Percentiles rank a stretch among this genome's conserved stretches.
Conservation (phyloP, 169 alveolate species). For the Plasmodium cynomolgi region DNA sequence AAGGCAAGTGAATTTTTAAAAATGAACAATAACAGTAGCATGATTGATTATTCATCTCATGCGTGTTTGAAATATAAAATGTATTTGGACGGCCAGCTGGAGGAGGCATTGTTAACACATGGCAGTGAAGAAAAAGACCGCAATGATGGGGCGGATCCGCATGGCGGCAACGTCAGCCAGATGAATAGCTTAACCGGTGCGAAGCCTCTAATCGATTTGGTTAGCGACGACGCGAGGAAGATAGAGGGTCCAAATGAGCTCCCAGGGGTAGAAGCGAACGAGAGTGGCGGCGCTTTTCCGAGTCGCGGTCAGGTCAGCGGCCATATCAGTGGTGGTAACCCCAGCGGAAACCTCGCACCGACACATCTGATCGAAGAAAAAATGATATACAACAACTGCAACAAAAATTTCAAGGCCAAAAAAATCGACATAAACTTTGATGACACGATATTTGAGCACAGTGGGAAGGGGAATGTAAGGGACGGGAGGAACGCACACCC, state of each 20-base stretch:
- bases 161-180: not conserved
- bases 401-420: constrained; percentile 73
- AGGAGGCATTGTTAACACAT: constrained; percentile 56
- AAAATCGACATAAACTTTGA: constrained; percentile 72
- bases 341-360: constrained; percentile 4
- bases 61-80: constrained; percentile 47
- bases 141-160: not conserved
- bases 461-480: not conserved
- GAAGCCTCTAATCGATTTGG: constrained; percentile 26
- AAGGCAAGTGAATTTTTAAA: constrained; percentile 76
- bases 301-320: not conserved
- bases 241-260: constrained; percentile 4
- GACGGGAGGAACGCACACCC: not conserved
- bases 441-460: constrained; percentile 37
- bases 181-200: not conserved
- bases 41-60: constrained; percentile 57
- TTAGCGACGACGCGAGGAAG: constrained; percentile 35
- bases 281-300: not conserved
- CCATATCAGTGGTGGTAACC: not conserved
- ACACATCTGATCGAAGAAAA: constrained; percentile 61
- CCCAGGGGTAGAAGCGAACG: not conserved
- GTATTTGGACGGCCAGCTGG: constrained; percentile 66
- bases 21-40: constrained; percentile 33
- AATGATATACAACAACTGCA: constrained; percentile 22
- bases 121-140: not conserved